Base-by-base conservation (phyloP, 2,329 filamentous ascomycete species). In the Fusarium sp. region DNA sequence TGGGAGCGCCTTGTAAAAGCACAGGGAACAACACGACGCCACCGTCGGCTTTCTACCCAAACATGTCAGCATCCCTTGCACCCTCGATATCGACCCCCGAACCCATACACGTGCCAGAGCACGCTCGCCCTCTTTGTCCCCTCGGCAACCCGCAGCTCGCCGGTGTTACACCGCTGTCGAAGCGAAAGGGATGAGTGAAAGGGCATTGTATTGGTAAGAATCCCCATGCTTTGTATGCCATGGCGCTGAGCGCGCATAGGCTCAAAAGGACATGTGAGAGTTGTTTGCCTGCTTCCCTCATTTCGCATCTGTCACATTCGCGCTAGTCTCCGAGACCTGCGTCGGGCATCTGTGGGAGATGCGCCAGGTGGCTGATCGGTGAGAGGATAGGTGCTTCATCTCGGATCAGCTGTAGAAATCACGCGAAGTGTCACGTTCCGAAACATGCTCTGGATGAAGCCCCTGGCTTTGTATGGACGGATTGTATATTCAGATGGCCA, bases 311-410 rank as follows among this genome's bases (percentile, higher is more conserved):
- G 46, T 68, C 65, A 68, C 51, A 58, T 39, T 36, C 13, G 53
- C 51, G 66, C 36, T 59, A 52, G 44, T 62, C 56, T 23, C 61
- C 56, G 65, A 69, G 65, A 69, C 66, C 53, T 66, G 65, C 65
- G 31, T 68, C 56, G 51, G 48, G 53, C 40, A 37, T 68, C 55
- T 44, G 51, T 68, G 15, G 31, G 60, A 31, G 23, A 52, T 31
- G 18, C 15, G 54, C 53, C 55, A 51, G 51, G 36, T 69, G 61
- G 65, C 65, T 57, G 39, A 53, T 28, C 60, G 52, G 65, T 69
- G 65, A 65, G 46, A 28, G 44, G 51, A 57, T 40, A 40, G 18
- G 30, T 16, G 51, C 28, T 57, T 54, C 44, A 40, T 23, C 10
- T 13, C 52, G 39, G 63, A 58, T 72, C 61, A 63, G 41, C 41